A percentile compares a stretch with the other conserved stretches of the same genome.
Evolutionary conservation across 2,329 filamentous ascomycete species (phyloP).

Genomic region (Alternaria gaisen): DNA sequence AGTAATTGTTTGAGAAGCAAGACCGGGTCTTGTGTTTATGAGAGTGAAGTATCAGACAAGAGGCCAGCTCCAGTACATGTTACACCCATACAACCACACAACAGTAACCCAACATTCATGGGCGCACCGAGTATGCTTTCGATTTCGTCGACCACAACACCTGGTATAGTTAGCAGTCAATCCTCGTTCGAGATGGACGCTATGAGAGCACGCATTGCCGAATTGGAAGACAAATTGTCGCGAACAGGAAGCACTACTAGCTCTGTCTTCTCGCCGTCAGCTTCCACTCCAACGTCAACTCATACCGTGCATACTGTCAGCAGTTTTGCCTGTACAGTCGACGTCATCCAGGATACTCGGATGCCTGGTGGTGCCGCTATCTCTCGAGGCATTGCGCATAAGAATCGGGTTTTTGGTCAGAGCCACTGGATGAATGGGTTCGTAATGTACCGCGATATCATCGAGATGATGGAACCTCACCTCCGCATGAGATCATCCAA

Average conservation of each 20-base stretch:
- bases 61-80: constrained; percentile 5
- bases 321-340: constrained; percentile 55
- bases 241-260: constrained; percentile 16
- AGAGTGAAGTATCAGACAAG: constrained; percentile 20
- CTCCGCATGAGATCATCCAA: constrained; percentile 52
- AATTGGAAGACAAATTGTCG: constrained; percentile 56
- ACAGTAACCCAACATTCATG: background rate
- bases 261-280: constrained; percentile 4
- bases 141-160: background rate
- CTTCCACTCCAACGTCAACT: constrained; percentile 31
- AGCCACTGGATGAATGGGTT: constrained; percentile 66
- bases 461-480: constrained; percentile 56
- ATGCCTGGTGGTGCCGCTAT: constrained; percentile 45
- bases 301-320: constrained; percentile 51
- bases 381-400: constrained; percentile 61
- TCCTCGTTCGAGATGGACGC: constrained; percentile 48
- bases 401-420: constrained; percentile 65
- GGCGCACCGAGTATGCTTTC: background rate
- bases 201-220: constrained; percentile 52
- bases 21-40: constrained; percentile 62
- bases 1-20: constrained; percentile 66
- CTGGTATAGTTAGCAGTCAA: constrained; percentile 24
- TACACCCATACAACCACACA: constrained; percentile 5
- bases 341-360: constrained; percentile 53
- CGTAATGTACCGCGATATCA: constrained; percentile 55